phyloP scores from a whole-genome alignment of 2,329 filamentous ascomycete species.

The Phaeophleospora eucalypticola region DNA sequence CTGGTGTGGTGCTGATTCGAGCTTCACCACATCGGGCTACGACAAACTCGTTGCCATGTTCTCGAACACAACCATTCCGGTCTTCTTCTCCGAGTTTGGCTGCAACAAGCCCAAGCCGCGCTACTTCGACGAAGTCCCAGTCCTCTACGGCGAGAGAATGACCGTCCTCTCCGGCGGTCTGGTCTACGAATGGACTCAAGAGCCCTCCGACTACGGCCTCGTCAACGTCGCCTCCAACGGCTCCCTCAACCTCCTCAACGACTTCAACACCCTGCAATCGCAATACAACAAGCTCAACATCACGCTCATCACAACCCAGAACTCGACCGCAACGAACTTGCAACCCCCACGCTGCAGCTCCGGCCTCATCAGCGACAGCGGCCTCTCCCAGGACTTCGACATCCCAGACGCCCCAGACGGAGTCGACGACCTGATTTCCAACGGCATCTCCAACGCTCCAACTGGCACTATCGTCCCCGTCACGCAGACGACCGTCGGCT shows the following conservation, averaged over 20 bases:
- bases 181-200: slow-evolving; percentile 76
- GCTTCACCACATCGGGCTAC: slow-evolving; percentile 60
- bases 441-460: slow-evolving; percentile 65
- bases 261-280: slow-evolving; percentile 64
- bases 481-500: slow-evolving; percentile 51
- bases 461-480: slow-evolving; percentile 55
- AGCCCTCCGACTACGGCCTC: slow-evolving; percentile 56
- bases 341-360: slow-evolving; percentile 61
- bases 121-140: slow-evolving; percentile 68
- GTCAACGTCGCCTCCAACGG: slow-evolving; percentile 43
- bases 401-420: slow-evolving; percentile 66
- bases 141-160: slow-evolving; percentile 71
- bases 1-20: slow-evolving; percentile 66
- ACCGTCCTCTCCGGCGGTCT: slow-evolving; percentile 69
- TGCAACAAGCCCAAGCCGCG: slow-evolving; percentile 71
- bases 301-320: slow-evolving; percentile 59
- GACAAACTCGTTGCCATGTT: slow-evolving; percentile 63
- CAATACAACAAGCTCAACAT: slow-evolving; percentile 76
- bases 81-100: slow-evolving; percentile 80
- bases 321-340: slow-evolving; percentile 53
- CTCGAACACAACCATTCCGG: slow-evolving; percentile 60
- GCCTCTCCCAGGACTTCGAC: slow-evolving; percentile 76
- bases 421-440: slow-evolving; percentile 67
- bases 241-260: slow-evolving; percentile 40
- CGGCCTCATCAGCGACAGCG: slow-evolving; percentile 61